Evolutionary conservation across 1,284 basidiomycete species (phyloP), one percentile per base, ranked within the genome.

Genomic region (Cutaneotrichosporon spelunceum): DNA sequence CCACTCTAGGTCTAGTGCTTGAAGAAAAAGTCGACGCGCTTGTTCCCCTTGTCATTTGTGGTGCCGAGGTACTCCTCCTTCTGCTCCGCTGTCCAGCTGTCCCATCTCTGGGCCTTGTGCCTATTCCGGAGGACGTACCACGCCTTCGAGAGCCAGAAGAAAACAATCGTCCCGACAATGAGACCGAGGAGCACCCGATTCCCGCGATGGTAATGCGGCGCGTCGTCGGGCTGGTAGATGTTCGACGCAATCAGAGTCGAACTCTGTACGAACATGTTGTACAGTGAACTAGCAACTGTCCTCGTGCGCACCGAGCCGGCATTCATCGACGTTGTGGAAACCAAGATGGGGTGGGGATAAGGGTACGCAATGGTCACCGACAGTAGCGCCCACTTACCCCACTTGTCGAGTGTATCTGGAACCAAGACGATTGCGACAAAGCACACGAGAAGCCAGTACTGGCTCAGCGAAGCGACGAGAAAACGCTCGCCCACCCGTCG

Each of bases 221-320:
- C 53, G 52, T 72, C 70, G 56, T 42, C 53, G 9, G 69, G 60
- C 59, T 73, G 70, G 61, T 76, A 76, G 36, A 76, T 56, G 58
- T 76, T 75, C 33, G 65, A 63, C 2, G 69, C 68, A 24, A 73
- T 61, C 21, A 76, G 62, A 4, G 67, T 65, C 1, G 65, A 62
- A 11, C 68, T 66, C 58, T 76, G 74, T 5, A 75, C 74, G 21
- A 66, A 61, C 70, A 75, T 75, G 68, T 76, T 76, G 66, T 76
- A 75, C 4, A 75, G 52, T 1, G 69, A 69, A 44, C 66, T 67
- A 0, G 73, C 70, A 33, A 76, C 72, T 2, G 74, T 75, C 36
- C 74, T 63, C 0, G 73, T 76, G 14, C 74, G 68, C 2, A 76
- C 74, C 9, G 70, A 71, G 14, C 73, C 73, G 0, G 72, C 63